Conservation (phyloP, 208 protist species). For the Wallacemonas rigidus region DNA sequence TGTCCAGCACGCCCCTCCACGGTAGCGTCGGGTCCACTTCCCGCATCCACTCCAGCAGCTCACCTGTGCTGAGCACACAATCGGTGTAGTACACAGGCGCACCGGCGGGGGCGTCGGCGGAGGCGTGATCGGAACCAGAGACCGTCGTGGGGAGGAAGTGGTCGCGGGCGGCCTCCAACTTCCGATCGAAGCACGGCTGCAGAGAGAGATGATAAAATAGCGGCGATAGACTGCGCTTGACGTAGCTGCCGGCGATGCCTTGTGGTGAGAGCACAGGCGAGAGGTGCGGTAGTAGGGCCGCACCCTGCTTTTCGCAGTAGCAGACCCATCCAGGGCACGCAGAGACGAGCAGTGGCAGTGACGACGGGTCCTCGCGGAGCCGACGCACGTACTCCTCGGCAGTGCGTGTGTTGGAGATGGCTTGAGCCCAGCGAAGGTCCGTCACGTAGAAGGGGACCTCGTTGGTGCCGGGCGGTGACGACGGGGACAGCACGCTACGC, state of each 20-base stretch:
- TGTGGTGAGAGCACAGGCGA: slow-evolving; percentile 95
- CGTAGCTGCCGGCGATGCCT: slow-evolving; percentile 95
- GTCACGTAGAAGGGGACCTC: slow-evolving; percentile 56
- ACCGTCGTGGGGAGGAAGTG: slow-evolving; percentile 50
- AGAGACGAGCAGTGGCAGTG: slow-evolving; percentile 93
- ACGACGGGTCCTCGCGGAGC: slow-evolving; percentile 16
- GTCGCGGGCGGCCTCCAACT: slow-evolving; percentile 96
- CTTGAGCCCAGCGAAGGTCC: slow-evolving; percentile 76
- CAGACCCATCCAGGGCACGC: slow-evolving; percentile 98
- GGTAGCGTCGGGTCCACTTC: slow-evolving; percentile 50
- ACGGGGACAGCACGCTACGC: slow-evolving; percentile 23
- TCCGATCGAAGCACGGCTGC: slow-evolving; percentile 99
- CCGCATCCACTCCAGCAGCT: slow-evolving; percentile 91
- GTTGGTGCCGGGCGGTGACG: background rate
- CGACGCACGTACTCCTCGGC: slow-evolving; percentile 78
- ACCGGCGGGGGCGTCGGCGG: background rate
- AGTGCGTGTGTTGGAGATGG: slow-evolving; percentile 78
- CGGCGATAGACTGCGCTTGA: slow-evolving; percentile 44
- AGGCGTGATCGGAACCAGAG: background rate
- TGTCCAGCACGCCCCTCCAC: slow-evolving; percentile 50
- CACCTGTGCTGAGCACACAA: slow-evolving; percentile 94
- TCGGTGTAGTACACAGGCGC: slow-evolving; percentile 88
- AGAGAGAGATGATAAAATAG: slow-evolving; percentile 94
- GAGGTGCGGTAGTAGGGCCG: slow-evolving; percentile 92
- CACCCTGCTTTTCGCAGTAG: slow-evolving; percentile 98